These are phyloP conservation scores for Coemansia sp. DNA, from an alignment of 192 early-diverging fungal species.

Conservation along the genomic window DNA sequence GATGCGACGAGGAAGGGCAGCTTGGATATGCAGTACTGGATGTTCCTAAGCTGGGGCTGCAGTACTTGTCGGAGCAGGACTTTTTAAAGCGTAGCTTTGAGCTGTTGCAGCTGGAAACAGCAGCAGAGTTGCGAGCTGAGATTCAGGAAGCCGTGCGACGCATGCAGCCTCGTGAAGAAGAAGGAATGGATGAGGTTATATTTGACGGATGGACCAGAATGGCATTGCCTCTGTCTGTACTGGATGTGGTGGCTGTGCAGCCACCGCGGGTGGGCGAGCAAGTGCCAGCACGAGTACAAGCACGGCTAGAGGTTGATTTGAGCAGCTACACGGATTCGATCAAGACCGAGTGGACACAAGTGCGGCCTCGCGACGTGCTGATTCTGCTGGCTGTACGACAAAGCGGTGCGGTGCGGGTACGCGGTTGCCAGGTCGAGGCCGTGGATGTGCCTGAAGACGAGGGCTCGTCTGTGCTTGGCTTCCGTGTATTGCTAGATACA, in stretches of 20 bases:
- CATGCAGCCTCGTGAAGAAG: slow-evolving; percentile 63
- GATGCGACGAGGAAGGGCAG: neutral
- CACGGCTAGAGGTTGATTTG: slow-evolving; percentile 75
- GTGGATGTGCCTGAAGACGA: slow-evolving; percentile 71
- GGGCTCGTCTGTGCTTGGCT: slow-evolving; percentile 9
- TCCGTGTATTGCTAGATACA: slow-evolving; percentile 75
- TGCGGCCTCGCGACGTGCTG: slow-evolving; percentile 84
- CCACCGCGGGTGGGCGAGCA: slow-evolving; percentile 49
- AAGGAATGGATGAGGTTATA: slow-evolving; percentile 44
- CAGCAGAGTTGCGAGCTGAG: slow-evolving; percentile 82
- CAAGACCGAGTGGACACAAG: slow-evolving; percentile 74
- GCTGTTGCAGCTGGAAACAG: slow-evolving; percentile 79
- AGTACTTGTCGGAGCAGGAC: slow-evolving; percentile 90
- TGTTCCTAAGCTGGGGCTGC: slow-evolving; percentile 88
- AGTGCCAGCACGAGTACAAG: slow-evolving; percentile 71
- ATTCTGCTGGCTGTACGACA: slow-evolving; percentile 55
- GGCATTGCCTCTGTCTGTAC: slow-evolving; percentile 69
- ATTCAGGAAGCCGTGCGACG: slow-evolving; percentile 84
- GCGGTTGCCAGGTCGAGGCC: slow-evolving; percentile 83
- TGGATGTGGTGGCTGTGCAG: slow-evolving; percentile 70
- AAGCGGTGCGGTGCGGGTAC: slow-evolving; percentile 40
- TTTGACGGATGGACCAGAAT: slow-evolving; percentile 95
- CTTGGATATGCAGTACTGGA: slow-evolving; percentile 38
- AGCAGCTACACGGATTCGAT: slow-evolving; percentile 67
- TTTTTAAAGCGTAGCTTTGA: slow-evolving; percentile 85